Conservation (phyloP, 2,329 filamentous ascomycete genomes). For the Mariannaea sp. region DNA sequence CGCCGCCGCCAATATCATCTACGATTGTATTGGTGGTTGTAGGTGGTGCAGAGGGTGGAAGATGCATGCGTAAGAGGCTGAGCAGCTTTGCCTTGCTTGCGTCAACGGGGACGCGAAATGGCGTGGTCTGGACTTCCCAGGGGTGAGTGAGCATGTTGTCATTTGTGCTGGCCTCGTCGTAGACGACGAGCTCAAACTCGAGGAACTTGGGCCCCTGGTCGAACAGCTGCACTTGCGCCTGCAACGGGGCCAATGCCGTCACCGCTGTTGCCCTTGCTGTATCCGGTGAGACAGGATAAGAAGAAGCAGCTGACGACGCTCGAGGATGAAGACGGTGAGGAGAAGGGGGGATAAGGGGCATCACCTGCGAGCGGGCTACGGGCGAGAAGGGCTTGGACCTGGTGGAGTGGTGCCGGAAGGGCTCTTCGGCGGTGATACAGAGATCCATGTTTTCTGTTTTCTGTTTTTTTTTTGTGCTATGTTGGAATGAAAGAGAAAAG, state of each 20-base stretch:
- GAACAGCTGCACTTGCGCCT: too few relatives aligned
- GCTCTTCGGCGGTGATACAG: slow-evolving; percentile 36
- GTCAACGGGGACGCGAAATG: slow-evolving; percentile 24
- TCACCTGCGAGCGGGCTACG: slow-evolving; percentile 11
- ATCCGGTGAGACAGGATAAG: slow-evolving; percentile 1
- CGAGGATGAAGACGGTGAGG: slow-evolving; percentile 18
- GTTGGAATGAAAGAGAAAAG: background rate
- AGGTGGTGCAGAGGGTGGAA: slow-evolving; percentile 16
- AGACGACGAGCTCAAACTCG: slow-evolving; percentile 33
- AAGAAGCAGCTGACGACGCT: slow-evolving; percentile 2
- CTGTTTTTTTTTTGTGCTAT: too few relatives aligned
- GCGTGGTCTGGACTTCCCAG: slow-evolving; percentile 31
- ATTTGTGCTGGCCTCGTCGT: slow-evolving; percentile 27
- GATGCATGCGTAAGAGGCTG: slow-evolving; percentile 27
- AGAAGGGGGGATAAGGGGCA: slow-evolving; percentile 4
- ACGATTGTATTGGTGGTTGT: too few relatives aligned
- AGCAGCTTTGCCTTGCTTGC: slow-evolving; percentile 36
- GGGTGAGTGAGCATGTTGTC: slow-evolving; percentile 35
- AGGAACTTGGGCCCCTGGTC: slow-evolving; percentile 9
- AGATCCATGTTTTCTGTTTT: slow-evolving; percentile 29
- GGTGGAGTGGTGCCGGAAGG: slow-evolving; percentile 25
- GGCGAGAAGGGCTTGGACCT: slow-evolving; percentile 22
- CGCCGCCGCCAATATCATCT: too few relatives aligned
- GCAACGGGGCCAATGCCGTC: too few relatives aligned
- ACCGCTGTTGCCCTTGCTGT: too few relatives aligned